Evolutionary conservation across 1,284 basidiomycete genomes (phyloP).

Genomic region (Grifola frondosa): DNA sequence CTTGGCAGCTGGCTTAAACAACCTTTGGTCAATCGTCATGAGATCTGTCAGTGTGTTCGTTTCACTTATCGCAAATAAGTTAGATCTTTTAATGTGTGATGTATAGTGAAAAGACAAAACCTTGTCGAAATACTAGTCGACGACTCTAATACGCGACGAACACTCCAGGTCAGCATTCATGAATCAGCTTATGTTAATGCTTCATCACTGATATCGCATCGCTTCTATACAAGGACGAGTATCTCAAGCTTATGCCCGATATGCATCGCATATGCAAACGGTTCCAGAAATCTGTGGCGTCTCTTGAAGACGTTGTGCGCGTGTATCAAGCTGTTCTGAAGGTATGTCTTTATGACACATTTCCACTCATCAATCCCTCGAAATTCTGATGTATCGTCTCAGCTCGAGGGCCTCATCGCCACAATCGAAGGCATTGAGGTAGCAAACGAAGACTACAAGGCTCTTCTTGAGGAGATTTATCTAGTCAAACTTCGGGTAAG

Average conservation of each 20-base stretch:
- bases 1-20: constrained; percentile 96
- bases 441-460: constrained; percentile 45
- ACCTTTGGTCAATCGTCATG: constrained; percentile 91
- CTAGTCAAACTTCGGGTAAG: constrained; percentile 59
- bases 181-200: background rate
- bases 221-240: constrained; percentile 89
- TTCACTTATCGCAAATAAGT: background rate
- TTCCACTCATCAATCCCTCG: background rate
- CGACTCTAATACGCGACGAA: constrained; percentile 71
- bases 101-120: constrained; percentile 76
- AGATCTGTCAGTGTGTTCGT: constrained; percentile 70
- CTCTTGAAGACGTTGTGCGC: constrained; percentile 93
- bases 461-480: constrained; percentile 70
- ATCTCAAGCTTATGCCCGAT: constrained; percentile 91
- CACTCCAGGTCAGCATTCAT: constrained; percentile 58
- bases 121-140: constrained; percentile 88
- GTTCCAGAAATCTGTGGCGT: constrained; percentile 84
- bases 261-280: constrained; percentile 91
- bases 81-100: background rate
- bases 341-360: constrained; percentile 31
- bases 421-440: constrained; percentile 54
- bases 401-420: constrained; percentile 80
- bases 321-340: constrained; percentile 88
- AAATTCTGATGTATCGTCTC: constrained; percentile 1
- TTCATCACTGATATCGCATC: constrained; percentile 2